Base-by-base conservation (phyloP, 116 monocot species). In the Trichopus zeylanicus region DNA sequence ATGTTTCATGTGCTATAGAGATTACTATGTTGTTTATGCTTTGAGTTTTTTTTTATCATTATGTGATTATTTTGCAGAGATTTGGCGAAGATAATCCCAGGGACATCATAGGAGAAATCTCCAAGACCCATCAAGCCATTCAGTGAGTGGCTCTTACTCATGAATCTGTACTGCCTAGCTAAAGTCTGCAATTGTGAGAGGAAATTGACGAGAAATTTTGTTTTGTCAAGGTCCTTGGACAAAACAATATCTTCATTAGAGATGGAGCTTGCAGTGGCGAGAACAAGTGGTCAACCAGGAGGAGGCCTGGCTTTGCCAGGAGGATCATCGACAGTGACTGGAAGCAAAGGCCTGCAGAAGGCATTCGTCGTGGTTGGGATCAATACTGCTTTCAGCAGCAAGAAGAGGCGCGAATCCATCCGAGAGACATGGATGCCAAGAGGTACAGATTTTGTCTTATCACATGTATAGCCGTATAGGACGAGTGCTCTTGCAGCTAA, bases 301-400 rank as follows among this genome's bases (percentile, higher is more conserved):
- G 51, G 67, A 5, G 23, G 30, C 6, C 3, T 7, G 5, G 12
- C 9, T 48, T 46, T 61, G 6, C 1, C 1, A 7, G 32, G 38
- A 26, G 48, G 56, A 31, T 42, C 56, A 5, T 2, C 46, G 15
- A 7, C 13, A 16, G 46, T 2, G 26, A 57, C 60, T 3, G 64
- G 0, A 3, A 52, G 22, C 29, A 64, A 29, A 26, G 53, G 37
- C 12, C 67, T 60, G 35, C 62, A 46, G 30, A 85, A 76, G 70
- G 80, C 67, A 1, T 85, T 93, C 53, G 78, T 72, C 7, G 88
- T 93, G 21, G 61, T 93, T 28, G 93, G 93, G 0, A 78, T 93
- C 70, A 93, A 93, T 68, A 93, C 93, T 3, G 93, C 80, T n/a
- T 93, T 93, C 66, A 93, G 93, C 77, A 88, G 85, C 70, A 88